These are phyloP conservation scores for Pythium grandisporangium DNA, from an alignment of 352 stramenopile species.

Conservation along the genomic window DNA sequence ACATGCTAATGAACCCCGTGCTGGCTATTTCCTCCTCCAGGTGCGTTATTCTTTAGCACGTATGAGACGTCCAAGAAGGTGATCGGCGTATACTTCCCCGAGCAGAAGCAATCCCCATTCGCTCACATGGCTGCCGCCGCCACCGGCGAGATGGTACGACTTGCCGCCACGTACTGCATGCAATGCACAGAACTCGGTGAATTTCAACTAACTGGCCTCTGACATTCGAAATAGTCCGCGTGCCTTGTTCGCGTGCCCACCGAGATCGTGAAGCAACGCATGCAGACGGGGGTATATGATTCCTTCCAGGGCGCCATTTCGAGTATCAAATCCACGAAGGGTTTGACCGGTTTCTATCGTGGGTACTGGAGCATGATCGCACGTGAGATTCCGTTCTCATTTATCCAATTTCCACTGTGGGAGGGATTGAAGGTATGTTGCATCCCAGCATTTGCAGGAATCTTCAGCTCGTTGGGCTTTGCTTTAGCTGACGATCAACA, in stretches of 20 bases:
- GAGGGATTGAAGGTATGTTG: conserved; percentile 92
- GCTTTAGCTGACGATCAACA: no score
- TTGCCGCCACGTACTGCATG: no score
- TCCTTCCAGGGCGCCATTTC: conserved; percentile 58
- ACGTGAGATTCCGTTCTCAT: conserved; percentile 98
- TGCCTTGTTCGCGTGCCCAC: conserved; percentile 98
- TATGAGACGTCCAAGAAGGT: conserved; percentile 88
- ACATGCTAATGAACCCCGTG: no score
- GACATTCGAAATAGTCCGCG: no score
- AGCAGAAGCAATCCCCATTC: conserved; percentile 76
- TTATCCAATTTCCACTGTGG: conserved; percentile 99
- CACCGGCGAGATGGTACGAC: conserved; percentile 87
- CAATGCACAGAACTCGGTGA: not conserved
- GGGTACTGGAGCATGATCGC: conserved; percentile 98
- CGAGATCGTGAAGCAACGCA: conserved; percentile 98
- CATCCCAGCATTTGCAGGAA: no score
- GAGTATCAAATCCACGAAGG: conserved; percentile 74
- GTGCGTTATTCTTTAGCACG: conserved; percentile 83
- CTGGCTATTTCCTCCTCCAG: no score
- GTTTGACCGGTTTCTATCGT: conserved; percentile 89
- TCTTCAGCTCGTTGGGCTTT: no score
- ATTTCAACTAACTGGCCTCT: no score
- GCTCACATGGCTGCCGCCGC: conserved; percentile 95
- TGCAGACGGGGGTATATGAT: conserved; percentile 93
- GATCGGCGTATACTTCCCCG: conserved; percentile 35